Base-by-base conservation (phyloP, 169 alveolate genomes). In the Cryptosporidium viatorum region DNA sequence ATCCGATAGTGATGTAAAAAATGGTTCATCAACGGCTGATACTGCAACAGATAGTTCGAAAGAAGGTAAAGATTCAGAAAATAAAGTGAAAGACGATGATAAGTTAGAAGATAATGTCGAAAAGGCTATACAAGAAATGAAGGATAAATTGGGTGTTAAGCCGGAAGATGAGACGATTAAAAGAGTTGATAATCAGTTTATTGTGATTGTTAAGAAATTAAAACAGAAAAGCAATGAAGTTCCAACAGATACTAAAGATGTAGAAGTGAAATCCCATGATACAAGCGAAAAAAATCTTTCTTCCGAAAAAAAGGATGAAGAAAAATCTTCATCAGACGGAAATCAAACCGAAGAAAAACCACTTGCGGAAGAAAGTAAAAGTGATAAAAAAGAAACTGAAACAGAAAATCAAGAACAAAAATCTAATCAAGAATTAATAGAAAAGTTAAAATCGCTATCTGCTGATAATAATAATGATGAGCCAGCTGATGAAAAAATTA, bases 391-490 rank as follows among this genome's bases (percentile, higher is more conserved):
- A 23, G 33, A 73, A 31, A 6, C 39, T 35, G 51, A 73, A 31
- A 41, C 37, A 2, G 69, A 71, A 12, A 45, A 23, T 18, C 29
- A 48, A 2, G 69, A 71, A 1, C 37, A 74, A 29, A 52, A 59
- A 62, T 23, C 89, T 41, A 80, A 62, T 31, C 23, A 62, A 3
- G 75, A 80, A 26, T 23, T 80, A 31, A 80, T 80, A 60, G 86
- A 73, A 52, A 73, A 73, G 23, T 62, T 80, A 39, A 65, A 39
- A 48, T 80, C 89, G 4, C 26, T 65, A 35, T 59, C 89, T 35
- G 43, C 59, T 16, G 31, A 50, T 51, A 52, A 31, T 29, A 18
- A 31, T 12, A 65, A 37, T 8, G 51, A 33, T 16, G 71, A 65
- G 7, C 16, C 45, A 14, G 70, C 58, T 14, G 31, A 29, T 21